phyloP scores from a whole-genome alignment of 1,284 basidiomycete species.

The Waitea zeae region DNA sequence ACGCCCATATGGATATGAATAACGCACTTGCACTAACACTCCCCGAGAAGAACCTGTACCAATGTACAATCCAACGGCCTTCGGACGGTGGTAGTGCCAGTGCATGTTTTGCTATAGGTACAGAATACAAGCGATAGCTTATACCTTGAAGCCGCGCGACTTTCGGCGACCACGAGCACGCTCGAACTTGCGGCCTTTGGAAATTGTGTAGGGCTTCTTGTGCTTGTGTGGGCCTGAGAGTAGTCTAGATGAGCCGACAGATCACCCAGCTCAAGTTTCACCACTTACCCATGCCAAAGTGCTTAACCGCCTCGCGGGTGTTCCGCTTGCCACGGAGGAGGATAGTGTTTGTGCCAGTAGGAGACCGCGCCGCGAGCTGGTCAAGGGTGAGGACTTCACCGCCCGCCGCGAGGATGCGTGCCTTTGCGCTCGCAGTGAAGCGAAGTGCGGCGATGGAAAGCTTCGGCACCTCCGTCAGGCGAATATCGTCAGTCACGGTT shows the following conservation, averaged over 20 bases:
- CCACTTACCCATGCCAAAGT: constrained; percentile 79
- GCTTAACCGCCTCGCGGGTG: constrained; percentile 86
- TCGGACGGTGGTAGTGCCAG: too few relatives aligned
- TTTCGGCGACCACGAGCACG: constrained; percentile 87
- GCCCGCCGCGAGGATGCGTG: constrained; percentile 89
- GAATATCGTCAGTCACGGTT: constrained; percentile 93
- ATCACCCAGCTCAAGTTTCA: constrained; percentile 10
- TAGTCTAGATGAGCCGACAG: constrained; percentile 9
- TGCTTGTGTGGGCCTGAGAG: constrained; percentile 59
- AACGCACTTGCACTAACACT: not conserved
- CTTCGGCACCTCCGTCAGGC: constrained; percentile 78
- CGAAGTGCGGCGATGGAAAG: constrained; percentile 88
- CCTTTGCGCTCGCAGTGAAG: constrained; percentile 87
- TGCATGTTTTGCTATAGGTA: too few relatives aligned
- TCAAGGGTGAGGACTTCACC: constrained; percentile 94
- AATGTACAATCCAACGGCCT: too few relatives aligned
- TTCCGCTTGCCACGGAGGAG: constrained; percentile 87
- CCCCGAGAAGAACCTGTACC: too few relatives aligned
- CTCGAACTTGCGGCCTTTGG: constrained; percentile 97
- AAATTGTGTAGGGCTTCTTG: constrained; percentile 88
- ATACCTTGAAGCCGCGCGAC: constrained; percentile 83
- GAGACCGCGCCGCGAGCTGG: constrained; percentile 88
- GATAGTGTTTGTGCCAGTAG: constrained; percentile 92
- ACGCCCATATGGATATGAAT: too few relatives aligned
- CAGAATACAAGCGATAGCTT: too few relatives aligned